phyloP scores from a whole-genome alignment of 2,329 filamentous ascomycete species.

The Microsporum ferrugineum region DNA sequence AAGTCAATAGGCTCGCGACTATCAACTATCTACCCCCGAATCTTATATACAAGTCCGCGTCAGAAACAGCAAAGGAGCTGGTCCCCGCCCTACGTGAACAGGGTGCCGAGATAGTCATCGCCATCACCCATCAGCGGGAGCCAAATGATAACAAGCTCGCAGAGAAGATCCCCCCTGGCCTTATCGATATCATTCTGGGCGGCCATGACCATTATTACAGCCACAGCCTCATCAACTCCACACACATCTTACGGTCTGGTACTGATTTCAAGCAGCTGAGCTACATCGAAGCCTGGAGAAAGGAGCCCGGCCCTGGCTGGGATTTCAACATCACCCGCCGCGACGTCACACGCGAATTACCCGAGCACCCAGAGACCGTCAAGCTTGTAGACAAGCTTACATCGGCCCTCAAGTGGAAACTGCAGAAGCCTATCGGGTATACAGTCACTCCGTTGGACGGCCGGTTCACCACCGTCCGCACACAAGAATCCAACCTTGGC shows the following conservation, averaged over 20 bases:
- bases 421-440: conserved; percentile 74
- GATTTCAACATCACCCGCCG: conserved; percentile 65
- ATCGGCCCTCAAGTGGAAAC: conserved; percentile 58
- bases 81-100: conserved; percentile 60
- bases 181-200: conserved; percentile 75
- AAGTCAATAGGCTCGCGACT: conserved; percentile 54
- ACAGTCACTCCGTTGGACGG: conserved; percentile 73
- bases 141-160: conserved; percentile 84
- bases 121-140: conserved; percentile 74
- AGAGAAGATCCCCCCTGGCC: conserved; percentile 53
- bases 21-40: conserved; percentile 77
- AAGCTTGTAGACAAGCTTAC: conserved; percentile 58
- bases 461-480: conserved; percentile 70
- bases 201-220: conserved; percentile 86
- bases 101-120: conserved; percentile 73
- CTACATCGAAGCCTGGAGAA: conserved; percentile 66
- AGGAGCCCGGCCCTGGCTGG: conserved; percentile 47
- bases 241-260: conserved; percentile 74
- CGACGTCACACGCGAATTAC: conserved; percentile 59
- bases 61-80: conserved; percentile 61
- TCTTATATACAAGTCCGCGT: conserved; percentile 70
- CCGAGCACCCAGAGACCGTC: conserved; percentile 50
- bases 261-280: conserved; percentile 88
- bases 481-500: conserved; percentile 68
- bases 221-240: conserved; percentile 64